These are phyloP conservation scores for Phanerochaete carnosa DNA, from an alignment of 768 basidiomycete genomes.

Conservation along the genomic window DNA sequence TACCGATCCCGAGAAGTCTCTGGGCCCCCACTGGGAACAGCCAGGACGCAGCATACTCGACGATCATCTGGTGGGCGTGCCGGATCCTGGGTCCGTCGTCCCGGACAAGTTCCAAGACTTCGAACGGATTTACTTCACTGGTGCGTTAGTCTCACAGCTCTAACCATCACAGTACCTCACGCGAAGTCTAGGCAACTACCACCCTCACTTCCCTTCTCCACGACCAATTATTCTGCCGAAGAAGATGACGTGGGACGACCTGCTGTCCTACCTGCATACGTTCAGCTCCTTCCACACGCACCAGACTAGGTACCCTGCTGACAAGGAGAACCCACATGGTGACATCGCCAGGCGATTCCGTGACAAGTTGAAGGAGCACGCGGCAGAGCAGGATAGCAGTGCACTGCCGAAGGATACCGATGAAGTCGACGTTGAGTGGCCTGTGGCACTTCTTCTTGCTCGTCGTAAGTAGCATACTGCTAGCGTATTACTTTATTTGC, in stretches of 20 bases:
- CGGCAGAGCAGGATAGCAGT: conserved; percentile 15
- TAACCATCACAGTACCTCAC: not conserved
- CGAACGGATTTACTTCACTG: conserved; percentile 57
- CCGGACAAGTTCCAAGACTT: conserved; percentile 38
- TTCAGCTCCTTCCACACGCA: conserved; percentile 69
- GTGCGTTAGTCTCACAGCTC: conserved; percentile 28
- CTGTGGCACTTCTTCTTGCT: conserved; percentile 28
- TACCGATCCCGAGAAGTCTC: conserved; percentile 43
- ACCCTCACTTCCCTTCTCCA: conserved; percentile 32
- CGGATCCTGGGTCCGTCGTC: conserved; percentile 40
- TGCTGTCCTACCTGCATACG: conserved; percentile 67
- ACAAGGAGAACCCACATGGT: conserved; percentile 45
- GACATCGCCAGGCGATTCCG: conserved; percentile 66
- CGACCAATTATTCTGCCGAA: conserved; percentile 54
- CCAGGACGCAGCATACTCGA: conserved; percentile 79
- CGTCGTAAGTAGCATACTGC: too few species aligned
- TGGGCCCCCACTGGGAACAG: conserved; percentile 77
- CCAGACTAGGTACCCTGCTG: conserved; percentile 58
- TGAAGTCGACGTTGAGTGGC: conserved; percentile 34
- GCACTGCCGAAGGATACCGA: conserved; percentile 18
- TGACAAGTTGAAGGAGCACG: conserved; percentile 44
- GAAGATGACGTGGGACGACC: conserved; percentile 59
- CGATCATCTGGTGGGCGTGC: conserved; percentile 63
- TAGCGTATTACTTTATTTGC: too few species aligned
- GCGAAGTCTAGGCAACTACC: conserved; percentile 33